Conservation (phyloP, 257 asterid species). For the Ajuga chamaepitys region DNA sequence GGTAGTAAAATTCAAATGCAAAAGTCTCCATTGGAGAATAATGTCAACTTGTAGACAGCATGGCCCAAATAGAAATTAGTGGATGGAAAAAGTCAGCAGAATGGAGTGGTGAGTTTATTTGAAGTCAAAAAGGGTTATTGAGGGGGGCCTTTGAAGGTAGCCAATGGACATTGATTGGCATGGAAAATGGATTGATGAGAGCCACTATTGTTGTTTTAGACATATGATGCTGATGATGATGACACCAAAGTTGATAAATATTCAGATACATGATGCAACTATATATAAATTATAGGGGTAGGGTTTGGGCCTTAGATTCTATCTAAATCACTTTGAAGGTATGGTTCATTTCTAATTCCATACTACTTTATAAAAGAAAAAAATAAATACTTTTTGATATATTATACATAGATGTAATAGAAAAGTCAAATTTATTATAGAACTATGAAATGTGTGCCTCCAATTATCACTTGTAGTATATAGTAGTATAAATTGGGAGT, state of each 20-base stretch:
- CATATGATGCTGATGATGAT: not conserved
- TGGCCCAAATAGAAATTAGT: conserved; percentile 7
- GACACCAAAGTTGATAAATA: not conserved
- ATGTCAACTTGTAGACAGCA: conserved; percentile 10
- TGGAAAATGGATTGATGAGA: not conserved
- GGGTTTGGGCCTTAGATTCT: too few species aligned
- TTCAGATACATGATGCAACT: not conserved
- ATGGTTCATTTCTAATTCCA: too few species aligned
- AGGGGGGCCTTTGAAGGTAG: conserved; percentile 6
- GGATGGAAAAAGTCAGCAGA: conserved; percentile 4
- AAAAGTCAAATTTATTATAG: too few species aligned
- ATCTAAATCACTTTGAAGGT: too few species aligned
- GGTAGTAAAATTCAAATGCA: too few species aligned
- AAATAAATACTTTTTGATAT: too few species aligned
- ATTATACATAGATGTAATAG: too few species aligned
- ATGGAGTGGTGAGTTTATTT: conserved; percentile 5
- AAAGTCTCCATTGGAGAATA: not conserved
- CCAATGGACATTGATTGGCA: conserved; percentile 16
- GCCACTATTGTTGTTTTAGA: conserved; percentile 4
- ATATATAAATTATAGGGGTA: too few species aligned
- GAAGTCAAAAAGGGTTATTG: conserved; percentile 19
- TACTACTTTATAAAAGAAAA: too few species aligned
- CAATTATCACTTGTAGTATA: too few species aligned
- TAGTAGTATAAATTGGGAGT: too few species aligned
- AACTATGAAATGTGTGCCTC: too few species aligned